Percentiles rank a stretch among this genome's conserved stretches.
phyloP scores from a whole-genome alignment of 2,329 filamentous ascomycete genomes.

The Tothia fuscella region DNA sequence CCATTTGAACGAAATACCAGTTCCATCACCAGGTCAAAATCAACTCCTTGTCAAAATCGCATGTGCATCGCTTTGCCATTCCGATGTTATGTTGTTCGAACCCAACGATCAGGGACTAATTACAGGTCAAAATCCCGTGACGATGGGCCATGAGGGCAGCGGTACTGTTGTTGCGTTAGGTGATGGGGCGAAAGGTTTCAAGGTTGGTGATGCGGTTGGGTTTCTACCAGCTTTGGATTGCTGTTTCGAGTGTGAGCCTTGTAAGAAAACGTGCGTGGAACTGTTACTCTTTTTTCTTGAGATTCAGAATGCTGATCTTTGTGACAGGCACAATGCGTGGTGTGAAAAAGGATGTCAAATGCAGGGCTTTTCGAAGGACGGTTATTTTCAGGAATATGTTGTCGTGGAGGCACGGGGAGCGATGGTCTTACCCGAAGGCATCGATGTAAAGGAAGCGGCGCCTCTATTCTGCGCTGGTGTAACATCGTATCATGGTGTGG shows the following conservation, averaged over 20 bases:
- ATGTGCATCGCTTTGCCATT: constrained; percentile 30
- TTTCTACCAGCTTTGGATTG: constrained; percentile 23
- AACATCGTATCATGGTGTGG: constrained; percentile 25
- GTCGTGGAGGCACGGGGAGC: constrained; percentile 35
- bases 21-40: constrained; percentile 31
- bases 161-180: constrained; percentile 20
- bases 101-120: constrained; percentile 23
- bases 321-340: constrained; percentile 7
- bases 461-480: constrained; percentile 41
- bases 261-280: constrained; percentile 14
- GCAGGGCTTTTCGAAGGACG: constrained; percentile 22
- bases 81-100: constrained; percentile 27
- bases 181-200: constrained; percentile 17
- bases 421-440: constrained; percentile 26
- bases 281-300: constrained; percentile 11
- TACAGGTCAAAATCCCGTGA: constrained; percentile 18
- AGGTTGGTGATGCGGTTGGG: constrained; percentile 21
- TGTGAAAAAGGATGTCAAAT: constrained; percentile 8
- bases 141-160: constrained; percentile 23
- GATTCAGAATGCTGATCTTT: constrained; percentile 14
- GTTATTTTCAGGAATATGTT: constrained; percentile 38
- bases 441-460: constrained; percentile 25
- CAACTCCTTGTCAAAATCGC: constrained; percentile 29
- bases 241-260: constrained; percentile 22
- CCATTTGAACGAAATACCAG: constrained; percentile 32